Conservation (phyloP, 2,329 filamentous ascomycete species). For the Bipolaris oryzae region DNA sequence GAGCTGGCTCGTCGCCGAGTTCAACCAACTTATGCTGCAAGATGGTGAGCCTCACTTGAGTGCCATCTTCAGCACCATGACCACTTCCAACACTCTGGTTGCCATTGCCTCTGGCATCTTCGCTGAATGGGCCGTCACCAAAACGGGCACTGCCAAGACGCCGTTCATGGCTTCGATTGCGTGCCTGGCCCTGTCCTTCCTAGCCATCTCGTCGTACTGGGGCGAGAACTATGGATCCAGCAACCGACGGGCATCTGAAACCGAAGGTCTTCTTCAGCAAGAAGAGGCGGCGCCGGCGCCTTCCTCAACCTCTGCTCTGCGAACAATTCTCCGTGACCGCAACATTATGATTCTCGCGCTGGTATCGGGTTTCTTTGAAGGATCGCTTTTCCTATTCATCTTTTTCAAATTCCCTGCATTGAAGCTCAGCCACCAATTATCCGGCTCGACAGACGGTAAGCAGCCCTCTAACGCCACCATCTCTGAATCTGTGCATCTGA, state of each 20-base stretch:
- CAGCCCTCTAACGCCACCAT: neutral
- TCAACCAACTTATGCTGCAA: conserved; percentile 54
- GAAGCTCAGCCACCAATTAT: conserved; percentile 42
- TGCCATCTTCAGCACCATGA: conserved; percentile 62
- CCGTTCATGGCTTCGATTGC: conserved; percentile 58
- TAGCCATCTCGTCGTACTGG: conserved; percentile 58
- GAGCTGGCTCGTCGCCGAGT: conserved; percentile 67
- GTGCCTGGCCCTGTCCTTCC: conserved; percentile 53
- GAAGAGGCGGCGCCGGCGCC: conserved; percentile 30
- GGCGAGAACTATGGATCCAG: conserved; percentile 58
- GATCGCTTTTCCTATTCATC: conserved; percentile 67
- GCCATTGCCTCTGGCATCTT: conserved; percentile 61
- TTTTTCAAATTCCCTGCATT: conserved; percentile 67
- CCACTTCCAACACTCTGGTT: conserved; percentile 52
- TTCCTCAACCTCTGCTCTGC: conserved; percentile 30
- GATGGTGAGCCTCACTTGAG: conserved; percentile 55
- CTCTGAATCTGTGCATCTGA: conserved; percentile 8
- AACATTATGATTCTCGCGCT: conserved; percentile 60
- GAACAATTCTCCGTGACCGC: conserved; percentile 47
- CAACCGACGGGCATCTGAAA: conserved; percentile 24
- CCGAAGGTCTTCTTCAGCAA: conserved; percentile 33
- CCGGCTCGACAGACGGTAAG: conserved; percentile 38
- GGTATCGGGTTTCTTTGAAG: conserved; percentile 64
- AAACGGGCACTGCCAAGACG: conserved; percentile 57
- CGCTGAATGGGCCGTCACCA: conserved; percentile 58